Evolutionary conservation across 139 green algal species (phyloP).

Genomic region (Coelastrella sp.): DNA sequence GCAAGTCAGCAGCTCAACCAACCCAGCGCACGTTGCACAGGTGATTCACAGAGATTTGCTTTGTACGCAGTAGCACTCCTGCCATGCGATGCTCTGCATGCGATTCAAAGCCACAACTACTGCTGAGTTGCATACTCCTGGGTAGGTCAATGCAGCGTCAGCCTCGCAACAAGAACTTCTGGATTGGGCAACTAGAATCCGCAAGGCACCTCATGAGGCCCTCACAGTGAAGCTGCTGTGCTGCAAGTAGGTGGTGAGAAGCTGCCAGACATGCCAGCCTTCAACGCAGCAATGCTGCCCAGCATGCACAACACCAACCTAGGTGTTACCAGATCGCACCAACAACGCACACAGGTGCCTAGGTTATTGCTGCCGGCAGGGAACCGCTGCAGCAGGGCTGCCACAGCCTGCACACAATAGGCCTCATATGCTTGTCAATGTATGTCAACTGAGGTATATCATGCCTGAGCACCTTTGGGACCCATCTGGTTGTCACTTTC

Average conservation of each 20-base stretch:
- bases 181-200: background rate
- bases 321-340: too few species aligned
- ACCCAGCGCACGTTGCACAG: background rate
- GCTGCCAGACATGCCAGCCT: background rate
- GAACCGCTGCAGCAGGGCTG: too few species aligned
- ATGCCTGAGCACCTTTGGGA: too few species aligned
- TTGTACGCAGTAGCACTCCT: background rate
- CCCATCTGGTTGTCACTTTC: too few species aligned
- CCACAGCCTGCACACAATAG: too few species aligned
- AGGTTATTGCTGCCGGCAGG: background rate
- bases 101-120: too few species aligned
- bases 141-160: background rate
- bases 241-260: background rate
- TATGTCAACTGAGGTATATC: too few species aligned
- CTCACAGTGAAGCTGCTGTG: constrained; percentile 9
- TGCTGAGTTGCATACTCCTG: background rate
- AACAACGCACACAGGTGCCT: background rate
- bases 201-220: background rate
- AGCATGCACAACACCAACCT: background rate
- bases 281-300: background rate
- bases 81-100: too few species aligned
- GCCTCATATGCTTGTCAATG: too few species aligned
- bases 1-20: background rate
- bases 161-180: constrained; percentile 1
- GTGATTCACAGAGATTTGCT: background rate